Evolutionary conservation across 208 protist genomes (phyloP).

Genomic region (Leishmania lainsoni): DNA sequence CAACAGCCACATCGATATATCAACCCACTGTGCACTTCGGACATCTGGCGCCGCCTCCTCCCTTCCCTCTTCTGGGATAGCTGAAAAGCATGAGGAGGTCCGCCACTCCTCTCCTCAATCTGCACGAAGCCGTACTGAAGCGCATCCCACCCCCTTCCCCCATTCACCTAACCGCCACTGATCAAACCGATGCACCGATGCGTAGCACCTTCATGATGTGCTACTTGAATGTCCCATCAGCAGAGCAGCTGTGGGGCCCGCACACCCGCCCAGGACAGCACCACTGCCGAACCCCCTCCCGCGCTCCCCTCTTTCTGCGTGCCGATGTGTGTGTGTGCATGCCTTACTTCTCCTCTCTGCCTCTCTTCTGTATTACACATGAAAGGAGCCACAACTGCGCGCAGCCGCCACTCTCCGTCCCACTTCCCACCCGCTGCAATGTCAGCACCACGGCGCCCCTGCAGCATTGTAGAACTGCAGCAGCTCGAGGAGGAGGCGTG

Average conservation of each 20-base stretch:
- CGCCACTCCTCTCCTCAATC: not conserved
- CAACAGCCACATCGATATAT: not conserved
- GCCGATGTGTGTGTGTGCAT: not conserved
- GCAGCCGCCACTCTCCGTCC: not conserved
- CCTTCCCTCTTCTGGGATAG: not conserved
- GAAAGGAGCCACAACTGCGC: not conserved
- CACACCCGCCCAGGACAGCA: not conserved
- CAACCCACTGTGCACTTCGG: not conserved
- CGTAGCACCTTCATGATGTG: not conserved
- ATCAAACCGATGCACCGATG: not conserved
- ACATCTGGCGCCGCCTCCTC: not conserved
- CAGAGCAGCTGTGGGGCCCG: not conserved
- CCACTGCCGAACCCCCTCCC: not conserved
- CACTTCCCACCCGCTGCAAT: not conserved
- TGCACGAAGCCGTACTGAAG: not conserved
- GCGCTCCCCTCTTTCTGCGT: not conserved
- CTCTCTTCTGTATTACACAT: not conserved
- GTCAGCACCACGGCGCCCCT: not conserved
- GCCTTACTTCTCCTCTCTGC: not conserved
- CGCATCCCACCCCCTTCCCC: not conserved
- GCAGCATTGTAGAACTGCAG: conserved; percentile 24
- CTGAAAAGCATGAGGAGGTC: not conserved
- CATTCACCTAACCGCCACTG: not conserved
- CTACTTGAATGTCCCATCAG: not conserved
- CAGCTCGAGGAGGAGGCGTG: conserved; percentile 64